Percentiles rank a stretch among this genome's conserved stretches.
Conservation (phyloP, 345 rosid genomes). For the Lepidium didymum region DNA sequence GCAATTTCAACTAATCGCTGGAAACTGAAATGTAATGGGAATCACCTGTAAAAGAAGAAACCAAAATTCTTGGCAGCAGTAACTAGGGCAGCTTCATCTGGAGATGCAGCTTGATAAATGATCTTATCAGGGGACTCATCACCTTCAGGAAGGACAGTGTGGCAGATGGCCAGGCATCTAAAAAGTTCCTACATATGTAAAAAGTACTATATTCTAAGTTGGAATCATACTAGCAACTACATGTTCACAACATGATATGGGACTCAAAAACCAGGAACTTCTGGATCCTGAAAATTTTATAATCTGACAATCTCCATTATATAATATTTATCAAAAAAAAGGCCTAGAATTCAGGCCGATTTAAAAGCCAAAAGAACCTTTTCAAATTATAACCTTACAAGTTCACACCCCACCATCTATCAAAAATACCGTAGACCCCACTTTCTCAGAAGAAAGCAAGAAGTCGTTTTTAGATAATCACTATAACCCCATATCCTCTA, state of each 20-base stretch:
- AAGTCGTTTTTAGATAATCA: background rate
- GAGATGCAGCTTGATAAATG: conserved; percentile 98
- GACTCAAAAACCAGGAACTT: background rate
- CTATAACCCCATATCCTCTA: conserved; percentile 2
- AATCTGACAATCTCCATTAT: background rate
- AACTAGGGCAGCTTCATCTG: conserved; percentile 98
- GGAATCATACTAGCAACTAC: background rate
- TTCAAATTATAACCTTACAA: background rate
- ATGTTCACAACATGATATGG: background rate
- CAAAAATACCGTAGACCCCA: background rate
- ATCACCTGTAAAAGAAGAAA: conserved; percentile 88
- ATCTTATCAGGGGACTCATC: conserved; percentile 91
- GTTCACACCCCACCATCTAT: background rate
- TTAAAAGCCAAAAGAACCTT: background rate
- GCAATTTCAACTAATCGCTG: background rate
- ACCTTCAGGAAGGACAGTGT: conserved; percentile 99
- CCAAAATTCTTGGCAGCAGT: conserved; percentile 97
- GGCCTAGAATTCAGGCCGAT: background rate
- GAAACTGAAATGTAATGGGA: background rate
- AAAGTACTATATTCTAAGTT: conserved; percentile 3
- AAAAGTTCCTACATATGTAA: conserved; percentile 71
- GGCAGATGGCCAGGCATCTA: conserved; percentile 98
- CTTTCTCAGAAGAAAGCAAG: background rate
- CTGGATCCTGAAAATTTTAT: background rate
- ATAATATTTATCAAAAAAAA: background rate